Conservation (phyloP, 208 protist genomes). For the Crithidia expoeki region DNA sequence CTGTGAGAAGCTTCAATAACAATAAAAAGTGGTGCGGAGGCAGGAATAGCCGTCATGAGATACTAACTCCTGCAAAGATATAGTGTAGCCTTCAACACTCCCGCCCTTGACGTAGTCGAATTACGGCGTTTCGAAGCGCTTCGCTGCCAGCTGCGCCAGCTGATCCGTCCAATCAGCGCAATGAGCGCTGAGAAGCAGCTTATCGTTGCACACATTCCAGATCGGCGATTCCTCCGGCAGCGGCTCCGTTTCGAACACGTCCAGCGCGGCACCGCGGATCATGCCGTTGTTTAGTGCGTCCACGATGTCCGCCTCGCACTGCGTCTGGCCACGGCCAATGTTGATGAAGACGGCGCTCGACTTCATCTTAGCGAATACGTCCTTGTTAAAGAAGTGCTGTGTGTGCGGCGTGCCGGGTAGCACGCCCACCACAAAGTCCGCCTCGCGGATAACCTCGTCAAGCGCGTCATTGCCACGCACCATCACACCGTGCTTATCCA, state of each 20-base stretch:
- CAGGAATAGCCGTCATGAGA: conserved; percentile 24
- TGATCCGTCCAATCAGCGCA: conserved; percentile 57
- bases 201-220: conserved; percentile 67
- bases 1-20: too few species aligned
- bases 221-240: conserved; percentile 68
- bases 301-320: conserved; percentile 69
- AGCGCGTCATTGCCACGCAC: conserved; percentile 49
- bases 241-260: conserved; percentile 85
- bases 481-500: conserved; percentile 68
- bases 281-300: conserved; percentile 57
- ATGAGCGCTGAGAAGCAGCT: conserved; percentile 69
- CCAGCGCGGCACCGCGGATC: conserved; percentile 78
- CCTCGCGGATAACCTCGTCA: conserved; percentile 61
- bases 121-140: conserved; percentile 35
- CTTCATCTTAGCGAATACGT: conserved; percentile 82
- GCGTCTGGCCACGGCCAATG: conserved; percentile 79
- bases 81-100: conserved; percentile 26
- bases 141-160: conserved; percentile 19
- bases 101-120: neutral
- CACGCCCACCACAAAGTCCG: conserved; percentile 86
- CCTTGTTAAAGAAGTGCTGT: conserved; percentile 80
- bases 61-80: conserved; percentile 33
- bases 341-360: conserved; percentile 83
- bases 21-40: neutral
- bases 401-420: conserved; percentile 74